Evolutionary conservation across 1,284 basidiomycete genomes (phyloP).

Genomic region (Austropuccinia psidii): DNA sequence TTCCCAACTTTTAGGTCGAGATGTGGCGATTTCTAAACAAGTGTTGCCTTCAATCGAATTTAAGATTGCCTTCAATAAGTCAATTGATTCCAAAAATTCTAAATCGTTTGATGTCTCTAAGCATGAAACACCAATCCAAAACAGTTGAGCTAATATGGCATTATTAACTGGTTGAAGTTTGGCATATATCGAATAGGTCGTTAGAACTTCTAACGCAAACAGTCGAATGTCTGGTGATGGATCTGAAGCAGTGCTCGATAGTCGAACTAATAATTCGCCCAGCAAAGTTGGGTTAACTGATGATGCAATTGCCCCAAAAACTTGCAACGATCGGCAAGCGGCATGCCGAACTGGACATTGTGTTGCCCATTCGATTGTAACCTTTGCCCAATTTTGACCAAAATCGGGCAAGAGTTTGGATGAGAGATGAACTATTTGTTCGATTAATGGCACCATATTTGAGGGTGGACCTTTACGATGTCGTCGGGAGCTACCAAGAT

Average conservation of each 20-base stretch:
- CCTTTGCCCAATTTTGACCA: conserved; percentile 26
- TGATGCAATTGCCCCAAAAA: conserved; percentile 22
- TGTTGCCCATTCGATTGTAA: conserved; percentile 36
- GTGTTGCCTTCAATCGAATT: conserved; percentile 6
- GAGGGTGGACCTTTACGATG: conserved; percentile 30
- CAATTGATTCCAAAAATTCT: conserved; percentile 32
- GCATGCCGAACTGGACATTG: conserved; percentile 36
- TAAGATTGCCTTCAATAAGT: conserved; percentile 12
- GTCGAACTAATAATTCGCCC: conserved; percentile 23
- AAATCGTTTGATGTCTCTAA: conserved; percentile 30
- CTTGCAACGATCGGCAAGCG: conserved; percentile 33
- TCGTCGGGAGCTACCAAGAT: conserved; percentile 12
- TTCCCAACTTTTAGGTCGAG: conserved; percentile 20
- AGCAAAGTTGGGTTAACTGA: conserved; percentile 12
- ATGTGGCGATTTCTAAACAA: conserved; percentile 24
- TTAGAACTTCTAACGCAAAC: conserved; percentile 35
- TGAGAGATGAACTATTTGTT: conserved; percentile 14
- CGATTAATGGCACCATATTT: conserved; percentile 24
- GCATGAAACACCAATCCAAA: conserved; percentile 33
- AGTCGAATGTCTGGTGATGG: conserved; percentile 31
- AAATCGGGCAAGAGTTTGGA: conserved; percentile 22
- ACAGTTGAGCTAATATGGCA: conserved; percentile 19
- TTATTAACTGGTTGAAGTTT: conserved; percentile 16
- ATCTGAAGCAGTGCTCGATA: conserved; percentile 33
- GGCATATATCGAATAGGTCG: conserved; percentile 15